Evolutionary conservation across 768 basidiomycete species (phyloP).

Genomic region (Hypholoma fasciculare): DNA sequence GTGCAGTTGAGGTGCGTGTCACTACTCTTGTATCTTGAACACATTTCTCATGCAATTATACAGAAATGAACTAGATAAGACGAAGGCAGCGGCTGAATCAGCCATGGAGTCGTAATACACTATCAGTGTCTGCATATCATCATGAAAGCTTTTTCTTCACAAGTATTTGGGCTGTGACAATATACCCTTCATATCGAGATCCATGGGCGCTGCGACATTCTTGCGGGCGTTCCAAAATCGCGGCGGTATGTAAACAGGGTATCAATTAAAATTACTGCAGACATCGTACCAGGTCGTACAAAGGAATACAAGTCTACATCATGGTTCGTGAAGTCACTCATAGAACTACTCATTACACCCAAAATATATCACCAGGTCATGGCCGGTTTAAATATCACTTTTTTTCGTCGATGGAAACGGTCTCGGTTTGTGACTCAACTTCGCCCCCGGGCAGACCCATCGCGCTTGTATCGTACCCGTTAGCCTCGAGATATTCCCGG

Average conservation of each 20-base stretch:
- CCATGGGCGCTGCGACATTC: not conserved
- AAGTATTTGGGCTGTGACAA: not conserved
- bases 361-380: not conserved
- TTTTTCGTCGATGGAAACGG: constrained; percentile 23
- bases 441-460: constrained; percentile 55
- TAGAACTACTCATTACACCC: not conserved
- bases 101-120: constrained; percentile 1
- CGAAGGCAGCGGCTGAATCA: constrained; percentile 28
- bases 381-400: constrained; percentile 4
- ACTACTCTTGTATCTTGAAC: not conserved
- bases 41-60: not conserved
- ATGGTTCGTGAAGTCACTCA: not conserved
- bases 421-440: constrained; percentile 12
- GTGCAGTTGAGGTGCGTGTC: constrained; percentile 83
- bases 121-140: not conserved
- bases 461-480: constrained; percentile 76
- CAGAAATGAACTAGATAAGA: constrained; percentile 68
- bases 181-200: not conserved
- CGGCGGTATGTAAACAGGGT: not conserved
- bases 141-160: not conserved
- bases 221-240: too few relatives aligned
- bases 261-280: constrained; percentile 5
- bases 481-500: constrained; percentile 74
- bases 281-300: not conserved
- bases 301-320: constrained; percentile 2